These are phyloP conservation scores for Juncus effusus DNA, from an alignment of 176 grass and related monocot species.

Conservation along the genomic window DNA sequence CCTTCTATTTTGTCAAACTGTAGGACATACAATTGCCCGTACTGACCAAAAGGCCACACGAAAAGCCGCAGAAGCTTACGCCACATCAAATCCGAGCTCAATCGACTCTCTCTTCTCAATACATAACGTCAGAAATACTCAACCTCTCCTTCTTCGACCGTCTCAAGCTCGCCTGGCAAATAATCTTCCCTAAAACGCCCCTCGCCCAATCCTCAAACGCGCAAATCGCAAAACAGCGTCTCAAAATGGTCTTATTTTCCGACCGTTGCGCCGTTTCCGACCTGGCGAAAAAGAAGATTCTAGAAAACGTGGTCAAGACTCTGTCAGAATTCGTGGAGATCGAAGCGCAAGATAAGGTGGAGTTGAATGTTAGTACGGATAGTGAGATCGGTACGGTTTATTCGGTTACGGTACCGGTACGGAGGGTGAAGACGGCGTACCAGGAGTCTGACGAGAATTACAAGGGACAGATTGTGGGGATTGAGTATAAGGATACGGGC, in stretches of 20 bases:
- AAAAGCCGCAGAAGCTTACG: neutral
- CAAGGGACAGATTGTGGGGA: conserved; percentile 67
- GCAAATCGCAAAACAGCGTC: conserved; percentile 85
- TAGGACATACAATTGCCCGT: conserved; percentile 12
- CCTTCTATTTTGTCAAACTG: neutral
- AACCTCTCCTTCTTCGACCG: conserved; percentile 78
- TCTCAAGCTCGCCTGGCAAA: conserved; percentile 71
- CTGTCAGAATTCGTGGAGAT: conserved; percentile 91
- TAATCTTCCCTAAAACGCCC: conserved; percentile 60
- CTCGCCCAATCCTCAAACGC: conserved; percentile 67
- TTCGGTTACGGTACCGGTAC: conserved; percentile 75
- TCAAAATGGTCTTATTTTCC: conserved; percentile 95
- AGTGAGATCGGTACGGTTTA: conserved; percentile 75
- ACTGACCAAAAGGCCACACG: conserved; percentile 11
- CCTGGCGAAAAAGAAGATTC: conserved; percentile 94
- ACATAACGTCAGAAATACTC: conserved; percentile 25
- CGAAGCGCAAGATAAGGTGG: conserved; percentile 82
- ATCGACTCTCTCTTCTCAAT: conserved; percentile 4
- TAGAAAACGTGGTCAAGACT: conserved; percentile 54
- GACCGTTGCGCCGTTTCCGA: conserved; percentile 89
- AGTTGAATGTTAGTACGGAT: conserved; percentile 82
- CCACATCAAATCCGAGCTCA: neutral
- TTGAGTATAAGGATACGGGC: conserved; percentile 85
- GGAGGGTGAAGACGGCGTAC: conserved; percentile 76
- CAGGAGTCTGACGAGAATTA: conserved; percentile 93